Base-by-base conservation (phyloP, 1,284 basidiomycete genomes). In the Ceratobasidium sp. region DNA sequence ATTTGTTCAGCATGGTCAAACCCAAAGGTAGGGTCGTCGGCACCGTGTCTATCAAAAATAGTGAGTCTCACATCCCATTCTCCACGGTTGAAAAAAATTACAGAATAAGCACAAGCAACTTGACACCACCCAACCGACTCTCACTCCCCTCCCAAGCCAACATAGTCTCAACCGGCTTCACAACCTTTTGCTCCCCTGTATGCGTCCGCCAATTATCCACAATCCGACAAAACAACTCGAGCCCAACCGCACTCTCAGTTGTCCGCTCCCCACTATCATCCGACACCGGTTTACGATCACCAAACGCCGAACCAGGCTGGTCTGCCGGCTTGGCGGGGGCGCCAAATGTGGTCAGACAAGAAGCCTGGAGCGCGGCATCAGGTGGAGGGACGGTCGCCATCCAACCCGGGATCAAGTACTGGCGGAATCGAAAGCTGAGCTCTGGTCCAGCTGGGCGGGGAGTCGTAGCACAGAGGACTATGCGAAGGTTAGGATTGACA, bases 181-280 rank as follows among this genome's bases (percentile, higher is more conserved):
- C 20, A 44, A 63, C 60, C 28, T 63, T 63, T 1, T 18, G 13
- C 20, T 73, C 58, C 5, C 71, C 71, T 12, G 20, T 39, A 53
- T 73, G 71, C 23, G 58, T 40, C 2, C 71, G 40, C 42, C 40
- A 63, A 56, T 73, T 73, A n/a, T 73, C 71, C 60, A 73, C 58
- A n/a, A 73, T 63, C 44, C 46, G 23, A 23, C 39, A 73, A n/a
- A 63, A 40, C 15, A 63, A n/a, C n/a, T 73, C 60, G 42, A 63
- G 23, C 10, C 71, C 71, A 6, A 56, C 44, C 58, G 33, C 71
- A n/a, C 58, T 73, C 71, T 73, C 71, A 13, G 42, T 44, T 12
- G 58, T 73, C 6, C 71, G 60, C 28, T 63, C 60, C 23, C 40
- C 71, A 39, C 60, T 18, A 1, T 18, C 40, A 10, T 61, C 6